Evolutionary conservation across 1,284 basidiomycete genomes (phyloP), one percentile per base, ranked within the genome.

Genomic region (Athelia psychrophila): DNA sequence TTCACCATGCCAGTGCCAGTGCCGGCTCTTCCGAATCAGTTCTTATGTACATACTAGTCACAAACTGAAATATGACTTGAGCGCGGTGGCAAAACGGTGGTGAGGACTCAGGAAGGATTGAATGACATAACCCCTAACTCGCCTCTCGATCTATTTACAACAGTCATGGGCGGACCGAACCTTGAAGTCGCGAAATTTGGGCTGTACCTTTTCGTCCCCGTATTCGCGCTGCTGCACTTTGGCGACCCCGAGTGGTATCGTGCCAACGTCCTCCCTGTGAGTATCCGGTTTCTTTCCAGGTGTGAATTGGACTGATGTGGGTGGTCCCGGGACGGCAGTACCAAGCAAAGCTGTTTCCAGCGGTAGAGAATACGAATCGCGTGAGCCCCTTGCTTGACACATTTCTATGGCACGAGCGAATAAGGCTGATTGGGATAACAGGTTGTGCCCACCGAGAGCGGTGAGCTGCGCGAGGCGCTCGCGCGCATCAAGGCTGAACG

Each of bases 241-340:
- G 93, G 93, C 50, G 91, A 94, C 67, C 91, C 92, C 3, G 81
- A 89, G 35, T 97, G 93, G 93, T 96, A 95, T 64, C 76, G 80
- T 46, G 74, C 77, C 44, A 77, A 91, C 59, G 93, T 95, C 38
- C 69, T 90, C 38, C 92, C 93, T 10, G 93, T 93, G 67, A 58
- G 88, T 70, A 13, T 18, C 47, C n/a, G 44, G 27, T 4, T 48
- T 6, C 47, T 53, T 25, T 51, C 27, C 48, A 24, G 44, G 4
- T 8, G 13, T 30, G 27, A 30, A 20, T 3, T 19, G 33, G 12
- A 47, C 44, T 40, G 32, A n/a, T 42, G 38, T 48, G 8, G n/a
- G 49, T 42, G 49, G 24, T 27, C 30, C 23, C 32, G n/a, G 4
- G 42, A 27, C 30, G 27, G n/a, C 55, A 91, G 88, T 91, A 91